Conservation (phyloP, 257 asterid genomes). For the Jacaranda mimosifolia region DNA sequence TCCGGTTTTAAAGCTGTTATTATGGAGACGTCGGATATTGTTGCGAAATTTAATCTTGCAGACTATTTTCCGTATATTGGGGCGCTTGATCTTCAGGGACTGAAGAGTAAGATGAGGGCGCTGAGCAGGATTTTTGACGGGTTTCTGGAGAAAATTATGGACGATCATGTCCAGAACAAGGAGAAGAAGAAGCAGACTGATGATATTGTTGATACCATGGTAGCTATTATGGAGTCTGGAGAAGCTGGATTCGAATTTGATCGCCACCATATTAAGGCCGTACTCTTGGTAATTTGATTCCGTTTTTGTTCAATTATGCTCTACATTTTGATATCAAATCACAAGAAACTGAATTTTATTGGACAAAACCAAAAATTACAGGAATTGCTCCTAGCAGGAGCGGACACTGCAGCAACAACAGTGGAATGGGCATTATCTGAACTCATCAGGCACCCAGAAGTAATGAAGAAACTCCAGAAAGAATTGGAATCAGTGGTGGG, state of each 20-base stretch:
- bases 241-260: no score
- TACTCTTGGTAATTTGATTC: conserved; percentile 16
- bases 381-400: background rate
- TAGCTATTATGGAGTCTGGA: conserved; percentile 27
- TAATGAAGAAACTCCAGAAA: background rate
- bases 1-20: conserved; percentile 32
- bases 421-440: conserved; percentile 37
- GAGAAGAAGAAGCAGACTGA: background rate
- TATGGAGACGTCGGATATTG: background rate
- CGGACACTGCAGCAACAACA: conserved; percentile 27
- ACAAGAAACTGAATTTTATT: no score
- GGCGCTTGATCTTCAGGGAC: conserved; percentile 50
- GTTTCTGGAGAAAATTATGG: conserved; percentile 43
- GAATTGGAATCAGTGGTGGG: no score
- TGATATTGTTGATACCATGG: conserved; percentile 45
- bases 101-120: conserved; percentile 31
- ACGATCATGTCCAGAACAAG: conserved; percentile 41
- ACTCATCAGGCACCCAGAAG: conserved; percentile 24
- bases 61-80: conserved; percentile 41
- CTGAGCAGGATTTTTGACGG: conserved; percentile 35
- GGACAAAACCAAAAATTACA: no score
- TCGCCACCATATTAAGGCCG: no score
- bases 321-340: no score
- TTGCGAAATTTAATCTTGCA: background rate
- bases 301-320: no score